Evolutionary conservation across 1,284 basidiomycete species (phyloP), one percentile per base, ranked within the genome.

Genomic region (Coniophora puteana): DNA sequence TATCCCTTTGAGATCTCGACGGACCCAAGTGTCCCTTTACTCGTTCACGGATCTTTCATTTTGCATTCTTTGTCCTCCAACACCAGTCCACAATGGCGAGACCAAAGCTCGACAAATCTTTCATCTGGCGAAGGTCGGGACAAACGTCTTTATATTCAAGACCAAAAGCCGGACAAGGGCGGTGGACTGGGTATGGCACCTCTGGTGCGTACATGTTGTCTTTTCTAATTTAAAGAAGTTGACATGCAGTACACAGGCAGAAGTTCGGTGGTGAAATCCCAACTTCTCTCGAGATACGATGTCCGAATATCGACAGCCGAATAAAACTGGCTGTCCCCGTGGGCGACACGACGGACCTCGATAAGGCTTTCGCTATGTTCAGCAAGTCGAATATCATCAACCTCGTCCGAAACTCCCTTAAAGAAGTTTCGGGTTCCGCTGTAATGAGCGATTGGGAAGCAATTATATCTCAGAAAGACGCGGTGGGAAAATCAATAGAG

Each of bases 11-110:
- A 68, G 70, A 40, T 65, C 69, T 3, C 60, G 69, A 4, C 64
- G 66, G 33, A 90, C 88, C 0, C 72, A 68, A 24, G 61, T 92
- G 18, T 90, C 85, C 2, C 55, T 93, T 13, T 93, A 87, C 57
- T 93, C 89, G 10, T 85, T 87, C 46, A 74, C 83, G 29, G 90
- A 93, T 53, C 62, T 87, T 39, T 82, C 87, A 1, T 91, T 92
- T 55, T 89, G 82, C 51, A 58, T 93, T 22, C 75, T 77, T 2
- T 89, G 83, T 49, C 71, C 74, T 5, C 80, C 81, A 1, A 74
- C 74, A 2, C 65, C 71, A 8, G 47, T 67, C 26, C 61, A 65
- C 12, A 34, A 48, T 27, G 61, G 66, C 25, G 58, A 64, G 27
- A 57, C 69, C 2, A 72, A 65, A 37, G 59, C 66, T 11, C 69